Evolutionary conservation across 805 yeast species (phyloP).

Genomic region (Candida chauliodis): DNA sequence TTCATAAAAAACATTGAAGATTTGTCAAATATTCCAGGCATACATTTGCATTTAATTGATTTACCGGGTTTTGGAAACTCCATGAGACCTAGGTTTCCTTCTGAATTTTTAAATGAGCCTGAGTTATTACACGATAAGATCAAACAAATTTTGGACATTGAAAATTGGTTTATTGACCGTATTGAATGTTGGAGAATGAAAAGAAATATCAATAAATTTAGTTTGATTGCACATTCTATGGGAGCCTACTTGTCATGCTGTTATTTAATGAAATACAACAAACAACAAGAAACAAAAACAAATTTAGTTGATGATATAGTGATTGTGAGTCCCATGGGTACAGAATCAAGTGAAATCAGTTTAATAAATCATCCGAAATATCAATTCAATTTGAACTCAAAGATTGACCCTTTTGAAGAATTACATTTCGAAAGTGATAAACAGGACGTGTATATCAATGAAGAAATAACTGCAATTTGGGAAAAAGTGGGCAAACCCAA

Average conservation of each 20-base stretch:
- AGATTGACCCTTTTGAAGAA: slow-evolving; percentile 31
- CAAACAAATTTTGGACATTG: slow-evolving; percentile 28
- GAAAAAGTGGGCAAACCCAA: slow-evolving; percentile 32
- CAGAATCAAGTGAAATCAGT: slow-evolving; percentile 35
- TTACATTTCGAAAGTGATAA: slow-evolving; percentile 16
- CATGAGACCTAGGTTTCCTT: slow-evolving; percentile 37
- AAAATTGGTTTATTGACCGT: slow-evolving; percentile 40
- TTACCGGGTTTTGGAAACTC: slow-evolving; percentile 44
- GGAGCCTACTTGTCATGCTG: slow-evolving; percentile 41
- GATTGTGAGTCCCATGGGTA: slow-evolving; percentile 42
- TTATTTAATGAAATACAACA: slow-evolving; percentile 37
- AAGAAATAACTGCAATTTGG: slow-evolving; percentile 23
- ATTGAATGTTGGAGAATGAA: slow-evolving; percentile 34
- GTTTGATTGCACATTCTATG: slow-evolving; percentile 39
- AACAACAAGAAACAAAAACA: slow-evolving; percentile 11
- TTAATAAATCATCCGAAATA: slow-evolving; percentile 26
- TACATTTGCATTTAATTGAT: slow-evolving; percentile 38
- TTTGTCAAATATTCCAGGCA: slow-evolving; percentile 27
- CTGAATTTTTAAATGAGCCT: slow-evolving; percentile 21
- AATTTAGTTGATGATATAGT: slow-evolving; percentile 20
- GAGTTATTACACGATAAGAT: slow-evolving; percentile 21
- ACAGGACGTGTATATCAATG: slow-evolving; percentile 14
- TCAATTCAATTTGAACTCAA: slow-evolving; percentile 32
- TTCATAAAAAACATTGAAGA: slow-evolving; percentile 36
- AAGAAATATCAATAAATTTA: slow-evolving; percentile 22